Base-by-base conservation (phyloP, 2,329 filamentous ascomycete species). In the Massarina eburnea region DNA sequence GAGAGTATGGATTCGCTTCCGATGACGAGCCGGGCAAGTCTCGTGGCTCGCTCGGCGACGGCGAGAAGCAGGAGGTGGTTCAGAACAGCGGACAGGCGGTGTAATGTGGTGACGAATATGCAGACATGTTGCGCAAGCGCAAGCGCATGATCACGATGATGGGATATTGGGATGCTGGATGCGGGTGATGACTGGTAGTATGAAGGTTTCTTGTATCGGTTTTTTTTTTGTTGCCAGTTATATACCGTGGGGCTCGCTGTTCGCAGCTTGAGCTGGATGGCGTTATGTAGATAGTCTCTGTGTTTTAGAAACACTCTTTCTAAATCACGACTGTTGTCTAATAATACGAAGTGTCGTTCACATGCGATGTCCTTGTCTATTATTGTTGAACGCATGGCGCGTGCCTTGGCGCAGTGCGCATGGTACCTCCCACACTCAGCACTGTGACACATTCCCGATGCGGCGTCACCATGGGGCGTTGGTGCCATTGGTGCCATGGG, bases 1-100 rank as follows among this genome's bases (percentile, higher is more conserved):
- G 62, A 22, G 63, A 71, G 43, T 68, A 66, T 46, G 67, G 67
- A 5, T 55, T 68, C 34, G 49, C 53, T 12, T 54, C 58, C 17
- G 66, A 70, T 30, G 62, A 70, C 33, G 66, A 67, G 55, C 53
- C 58, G 17, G 61, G 65, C 1, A 26, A 39, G 18, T 27, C 12
- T 8, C 3, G 19, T 4, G 35, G 35, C 9, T 38, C 35, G 8
- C 27, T 36, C n/a, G 33, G 15, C 12, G 36, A 17, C n/a, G 19
- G 32, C 7, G 33, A 35, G 19, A 20, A 35, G 33, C 15, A 35
- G 33, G 33, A 20, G 33, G 33, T 35, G 8, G 9, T 30, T 5
- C 27, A 14, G 12, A 4, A 30, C 5, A 14, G 27, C 12, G 27
- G 27, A 14, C 27, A 30, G 6, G 27, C 12, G 10, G 19, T 9